These are phyloP conservation scores for Cicer pinnatifidum DNA, from an alignment of 306 rosid species.

Conservation along the genomic window DNA sequence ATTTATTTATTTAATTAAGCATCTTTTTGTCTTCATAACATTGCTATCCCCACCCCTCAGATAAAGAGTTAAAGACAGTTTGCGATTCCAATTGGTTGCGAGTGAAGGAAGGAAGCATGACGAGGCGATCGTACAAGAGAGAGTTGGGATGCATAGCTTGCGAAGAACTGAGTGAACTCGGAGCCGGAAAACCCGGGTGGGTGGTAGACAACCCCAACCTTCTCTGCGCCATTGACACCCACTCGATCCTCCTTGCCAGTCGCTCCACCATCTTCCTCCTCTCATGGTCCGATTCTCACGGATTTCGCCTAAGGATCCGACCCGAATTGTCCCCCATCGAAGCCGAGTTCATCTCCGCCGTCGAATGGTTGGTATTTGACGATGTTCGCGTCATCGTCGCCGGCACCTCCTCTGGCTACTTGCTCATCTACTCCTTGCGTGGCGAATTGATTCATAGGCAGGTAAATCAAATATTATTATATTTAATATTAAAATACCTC, in stretches of 20 bases:
- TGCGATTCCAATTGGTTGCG: not conserved
- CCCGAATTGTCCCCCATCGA: constrained; percentile 79
- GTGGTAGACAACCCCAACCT: constrained; percentile 73
- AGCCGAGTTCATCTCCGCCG: constrained; percentile 72
- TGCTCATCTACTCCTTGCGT: constrained; percentile 70
- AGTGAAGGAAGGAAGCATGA: constrained; percentile 42
- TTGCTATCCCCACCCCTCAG: too few species aligned
- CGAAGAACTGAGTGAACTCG: constrained; percentile 73
- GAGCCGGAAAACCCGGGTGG: constrained; percentile 92
- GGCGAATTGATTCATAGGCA: constrained; percentile 80
- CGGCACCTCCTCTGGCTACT: constrained; percentile 79
- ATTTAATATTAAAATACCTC: too few species aligned
- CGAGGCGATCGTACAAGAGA: constrained; percentile 66
- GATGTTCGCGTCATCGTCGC: constrained; percentile 77
- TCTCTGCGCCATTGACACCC: constrained; percentile 82
- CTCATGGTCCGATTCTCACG: constrained; percentile 65
- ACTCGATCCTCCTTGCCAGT: constrained; percentile 74
- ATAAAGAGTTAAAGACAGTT: not conserved
- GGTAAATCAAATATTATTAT: constrained; percentile 50
- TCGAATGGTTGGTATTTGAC: constrained; percentile 83
- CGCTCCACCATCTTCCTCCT: constrained; percentile 68
- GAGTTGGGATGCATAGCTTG: constrained; percentile 88
- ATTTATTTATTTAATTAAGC: too few species aligned
- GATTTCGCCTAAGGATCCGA: constrained; percentile 57
- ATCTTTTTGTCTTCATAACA: too few species aligned